Evolutionary conservation across 2,329 filamentous ascomycete species (phyloP), one percentile per base, ranked within the genome.

Genomic region (Cercospora brassicicola): DNA sequence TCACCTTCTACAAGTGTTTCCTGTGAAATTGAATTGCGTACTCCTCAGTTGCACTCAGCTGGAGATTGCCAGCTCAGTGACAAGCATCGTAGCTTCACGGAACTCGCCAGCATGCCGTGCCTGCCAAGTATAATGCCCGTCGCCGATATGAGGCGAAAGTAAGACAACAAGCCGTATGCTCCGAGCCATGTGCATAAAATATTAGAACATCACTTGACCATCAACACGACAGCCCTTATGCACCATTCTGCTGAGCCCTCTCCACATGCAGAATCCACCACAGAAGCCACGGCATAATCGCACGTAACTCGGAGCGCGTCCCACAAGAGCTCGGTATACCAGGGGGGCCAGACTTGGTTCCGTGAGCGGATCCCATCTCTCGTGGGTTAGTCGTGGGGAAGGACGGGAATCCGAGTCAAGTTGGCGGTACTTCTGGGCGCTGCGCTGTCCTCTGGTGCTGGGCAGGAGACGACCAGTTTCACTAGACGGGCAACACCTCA

Each of bases 1-100:
- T 57, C 20, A 31, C 10, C 20, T 18, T 42, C 5, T 9, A 13
- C 2, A 2, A 23, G 30, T 30, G 30, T 8, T 20, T 28, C 26
- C 26, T 28, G 26, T 28, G 26, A 28, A 28, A 28, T 28, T 3
- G 26, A 28, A 28, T 28, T 28, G 26, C 26, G 26, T 28, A 6
- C 26, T 28, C 26, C 3, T 28, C 26, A 53, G 4, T 28, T 28
- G 20, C 10, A 15, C 11, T 11, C 18, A 10, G 42, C 42, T 9
- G 48, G 11, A 26, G 3, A 55, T 28, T 23, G 42, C 59, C 39
- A 45, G 36, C 53, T 57, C 48, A 62, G 3, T 15, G 7, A 10
- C 59, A 62, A 48, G 59, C 59, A 45, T 51, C 59, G 59, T 62
- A 62, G 18, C 36, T 62, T 62, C 59, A 62, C 59, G 59, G 59